phyloP scores from a whole-genome alignment of 2,329 filamentous ascomycete genomes.

The Cytospora schulzeri region DNA sequence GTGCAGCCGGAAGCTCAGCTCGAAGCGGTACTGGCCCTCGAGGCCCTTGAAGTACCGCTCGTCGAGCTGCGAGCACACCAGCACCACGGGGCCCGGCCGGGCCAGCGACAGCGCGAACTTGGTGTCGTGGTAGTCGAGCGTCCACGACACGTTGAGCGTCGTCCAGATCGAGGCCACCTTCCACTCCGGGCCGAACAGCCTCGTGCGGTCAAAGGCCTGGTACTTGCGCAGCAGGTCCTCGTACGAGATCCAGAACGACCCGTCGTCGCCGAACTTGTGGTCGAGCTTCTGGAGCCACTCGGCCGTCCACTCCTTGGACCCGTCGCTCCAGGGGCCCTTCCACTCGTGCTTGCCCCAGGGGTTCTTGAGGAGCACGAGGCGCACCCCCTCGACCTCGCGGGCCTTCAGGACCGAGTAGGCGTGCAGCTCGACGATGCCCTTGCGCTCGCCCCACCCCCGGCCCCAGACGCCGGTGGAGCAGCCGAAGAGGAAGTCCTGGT shows the following conservation, averaged over 20 bases:
- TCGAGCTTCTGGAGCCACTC: conserved; percentile 59
- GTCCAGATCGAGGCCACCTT: conserved; percentile 62
- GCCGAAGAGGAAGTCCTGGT: conserved; percentile 78
- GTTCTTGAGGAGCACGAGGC: conserved; percentile 54
- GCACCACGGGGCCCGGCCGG: conserved; percentile 58
- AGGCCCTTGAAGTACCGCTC: conserved; percentile 64
- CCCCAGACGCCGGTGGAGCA: conserved; percentile 67
- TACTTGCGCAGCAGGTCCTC: conserved; percentile 65
- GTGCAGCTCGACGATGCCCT: conserved; percentile 60
- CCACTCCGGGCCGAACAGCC: conserved; percentile 64
- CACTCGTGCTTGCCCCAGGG: conserved; percentile 65
- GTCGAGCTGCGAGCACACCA: conserved; percentile 65
- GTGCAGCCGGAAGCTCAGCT: conserved; percentile 46
- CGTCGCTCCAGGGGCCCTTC: conserved; percentile 57
- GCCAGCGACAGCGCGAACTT: conserved; percentile 62
- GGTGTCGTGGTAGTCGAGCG: conserved; percentile 59
- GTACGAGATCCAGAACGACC: conserved; percentile 66
- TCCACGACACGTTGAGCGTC: conserved; percentile 64
- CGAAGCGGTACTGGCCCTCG: conserved; percentile 57
- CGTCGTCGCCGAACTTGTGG: conserved; percentile 63
- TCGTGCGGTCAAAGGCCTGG: conserved; percentile 62
- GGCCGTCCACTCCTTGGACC: conserved; percentile 56
- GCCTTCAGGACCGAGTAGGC: conserved; percentile 65
- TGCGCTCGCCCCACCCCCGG: conserved; percentile 61
- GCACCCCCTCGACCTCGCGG: conserved; percentile 50